Evolutionary conservation across 495 filamentous ascomycete genomes (phyloP).

Genomic region (Ascobolus immersus): DNA sequence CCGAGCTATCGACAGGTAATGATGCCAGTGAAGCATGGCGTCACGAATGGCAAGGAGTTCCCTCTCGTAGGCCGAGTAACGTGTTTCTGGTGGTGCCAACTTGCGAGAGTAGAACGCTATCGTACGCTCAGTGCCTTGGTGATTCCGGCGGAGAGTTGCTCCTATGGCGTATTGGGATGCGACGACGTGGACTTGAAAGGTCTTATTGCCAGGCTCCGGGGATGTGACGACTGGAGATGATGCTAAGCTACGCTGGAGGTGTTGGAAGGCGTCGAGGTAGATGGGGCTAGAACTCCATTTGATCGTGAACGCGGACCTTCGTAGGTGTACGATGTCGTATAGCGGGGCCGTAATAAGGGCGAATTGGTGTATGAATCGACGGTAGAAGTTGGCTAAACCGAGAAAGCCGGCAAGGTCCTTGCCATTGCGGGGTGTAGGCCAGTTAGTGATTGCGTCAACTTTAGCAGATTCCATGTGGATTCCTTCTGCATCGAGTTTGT

Average conservation of each 20-base stretch:
- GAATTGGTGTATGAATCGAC: slow-evolving; percentile 1
- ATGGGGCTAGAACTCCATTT: too few relatives aligned
- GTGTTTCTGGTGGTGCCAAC: neutral
- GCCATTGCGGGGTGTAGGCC: slow-evolving; percentile 1
- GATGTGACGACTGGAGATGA: too few relatives aligned
- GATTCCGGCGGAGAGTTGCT: neutral
- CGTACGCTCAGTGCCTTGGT: neutral
- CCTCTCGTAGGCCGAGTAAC: neutral
- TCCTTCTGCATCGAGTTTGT: neutral
- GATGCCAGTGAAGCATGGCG: neutral
- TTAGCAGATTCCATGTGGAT: slow-evolving; percentile 3
- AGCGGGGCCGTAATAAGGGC: too few relatives aligned
- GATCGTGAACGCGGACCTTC: too few relatives aligned
- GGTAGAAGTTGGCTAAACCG: slow-evolving; percentile 10
- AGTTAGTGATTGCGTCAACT: slow-evolving; percentile 2
- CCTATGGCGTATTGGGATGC: neutral
- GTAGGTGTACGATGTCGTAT: too few relatives aligned
- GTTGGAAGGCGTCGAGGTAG: too few relatives aligned
- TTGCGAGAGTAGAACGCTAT: neutral
- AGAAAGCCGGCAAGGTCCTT: slow-evolving; percentile 10
- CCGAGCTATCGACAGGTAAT: too few relatives aligned
- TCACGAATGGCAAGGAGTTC: neutral
- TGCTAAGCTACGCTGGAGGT: too few relatives aligned
- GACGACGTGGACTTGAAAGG: too few relatives aligned
- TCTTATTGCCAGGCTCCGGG: too few relatives aligned